Evolutionary conservation across 2,329 filamentous ascomycete species (phyloP).

Genomic region (Alternaria ventricosa): DNA sequence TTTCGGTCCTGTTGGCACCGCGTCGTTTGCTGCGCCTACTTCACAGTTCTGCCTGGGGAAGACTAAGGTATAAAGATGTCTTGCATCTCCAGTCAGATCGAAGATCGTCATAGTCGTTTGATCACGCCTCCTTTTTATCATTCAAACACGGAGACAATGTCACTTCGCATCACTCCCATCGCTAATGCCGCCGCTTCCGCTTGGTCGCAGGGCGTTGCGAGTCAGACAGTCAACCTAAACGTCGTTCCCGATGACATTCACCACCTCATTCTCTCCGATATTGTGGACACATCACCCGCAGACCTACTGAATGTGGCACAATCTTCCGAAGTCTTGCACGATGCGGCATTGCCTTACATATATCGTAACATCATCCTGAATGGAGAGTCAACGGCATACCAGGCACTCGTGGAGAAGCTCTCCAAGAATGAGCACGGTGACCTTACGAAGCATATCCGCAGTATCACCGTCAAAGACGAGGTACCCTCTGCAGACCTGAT

Average conservation of each 20-base stretch:
- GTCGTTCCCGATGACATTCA: not conserved
- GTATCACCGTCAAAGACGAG: not conserved
- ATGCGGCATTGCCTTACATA: not conserved
- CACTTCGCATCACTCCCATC: not conserved
- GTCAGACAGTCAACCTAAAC: fast-evolving
- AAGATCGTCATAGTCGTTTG: not conserved
- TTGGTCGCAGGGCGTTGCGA: not conserved
- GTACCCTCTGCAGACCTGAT: not conserved
- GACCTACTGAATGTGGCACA: not conserved
- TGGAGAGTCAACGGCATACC: not conserved
- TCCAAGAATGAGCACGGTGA: not conserved
- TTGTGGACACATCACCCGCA: not conserved
- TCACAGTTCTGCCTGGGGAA: not conserved
- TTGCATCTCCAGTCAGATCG: not conserved
- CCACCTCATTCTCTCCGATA: not conserved
- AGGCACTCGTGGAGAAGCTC: not conserved
- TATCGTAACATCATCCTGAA: not conserved
- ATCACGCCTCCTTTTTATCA: not conserved
- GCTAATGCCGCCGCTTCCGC: not conserved
- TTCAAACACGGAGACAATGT: not conserved
- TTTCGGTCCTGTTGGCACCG: not conserved
- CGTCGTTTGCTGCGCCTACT: not conserved
- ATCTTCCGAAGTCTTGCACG: not conserved
- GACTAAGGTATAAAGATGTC: not conserved
- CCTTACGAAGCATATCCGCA: not conserved